Conservation (phyloP, 2,329 filamentous ascomycete species). For the Cucurbitaria berberidis region DNA sequence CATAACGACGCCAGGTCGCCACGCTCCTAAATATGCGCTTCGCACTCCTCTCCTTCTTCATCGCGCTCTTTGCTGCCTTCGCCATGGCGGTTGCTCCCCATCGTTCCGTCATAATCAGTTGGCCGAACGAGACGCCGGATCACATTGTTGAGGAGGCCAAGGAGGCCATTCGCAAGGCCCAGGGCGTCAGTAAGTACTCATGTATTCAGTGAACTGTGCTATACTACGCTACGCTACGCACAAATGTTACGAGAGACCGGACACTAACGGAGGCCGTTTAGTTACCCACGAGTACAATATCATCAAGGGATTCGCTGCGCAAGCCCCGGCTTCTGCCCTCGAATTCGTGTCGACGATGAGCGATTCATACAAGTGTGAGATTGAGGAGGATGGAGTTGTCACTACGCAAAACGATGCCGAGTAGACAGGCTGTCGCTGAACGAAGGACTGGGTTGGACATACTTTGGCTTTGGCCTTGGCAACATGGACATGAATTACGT, state of each 20-base stretch:
- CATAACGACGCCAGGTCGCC: neutral
- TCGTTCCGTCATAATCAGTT: constrained; percentile 80
- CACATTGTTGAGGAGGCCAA: constrained; percentile 74
- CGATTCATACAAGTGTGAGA: constrained; percentile 64
- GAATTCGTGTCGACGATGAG: constrained; percentile 70
- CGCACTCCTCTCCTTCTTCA: constrained; percentile 62
- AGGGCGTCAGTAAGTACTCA: constrained; percentile 60
- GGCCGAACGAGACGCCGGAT: constrained; percentile 71
- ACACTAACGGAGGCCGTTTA: neutral
- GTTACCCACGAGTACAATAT: constrained; percentile 76
- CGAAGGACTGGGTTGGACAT: neutral
- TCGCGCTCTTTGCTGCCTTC: constrained; percentile 64
- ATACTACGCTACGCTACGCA: neutral
- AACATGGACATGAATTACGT: no score
- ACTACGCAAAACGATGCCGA: constrained; percentile 43
- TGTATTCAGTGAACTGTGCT: neutral
- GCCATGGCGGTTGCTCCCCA: constrained; percentile 66
- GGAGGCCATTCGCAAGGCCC: constrained; percentile 68
- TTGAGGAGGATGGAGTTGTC: constrained; percentile 80
- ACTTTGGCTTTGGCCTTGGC: neutral
- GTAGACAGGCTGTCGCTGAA: neutral
- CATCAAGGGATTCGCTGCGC: constrained; percentile 77
- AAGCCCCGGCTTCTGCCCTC: constrained; percentile 72
- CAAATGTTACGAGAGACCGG: neutral
- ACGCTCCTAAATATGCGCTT: constrained; percentile 66